A percentile compares a stretch with the other conserved stretches of the same genome.
Evolutionary conservation across 805 yeast species (phyloP).

Genomic region (Cyberlindnera euphorbiae): DNA sequence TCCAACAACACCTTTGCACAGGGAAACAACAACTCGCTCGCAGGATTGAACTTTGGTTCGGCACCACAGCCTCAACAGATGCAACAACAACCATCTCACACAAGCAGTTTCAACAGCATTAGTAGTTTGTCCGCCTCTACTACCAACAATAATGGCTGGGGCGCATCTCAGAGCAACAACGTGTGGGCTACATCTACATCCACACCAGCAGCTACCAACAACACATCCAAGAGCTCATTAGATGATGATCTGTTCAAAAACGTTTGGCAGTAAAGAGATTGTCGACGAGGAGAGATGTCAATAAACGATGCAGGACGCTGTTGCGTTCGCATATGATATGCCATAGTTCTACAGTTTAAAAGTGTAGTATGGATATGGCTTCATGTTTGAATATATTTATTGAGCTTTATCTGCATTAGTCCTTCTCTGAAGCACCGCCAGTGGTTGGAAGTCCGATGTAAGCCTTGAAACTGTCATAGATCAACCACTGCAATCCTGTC

Average conservation of each 20-base stretch:
- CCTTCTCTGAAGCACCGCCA: conserved; percentile 40
- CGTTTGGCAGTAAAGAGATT: conserved; percentile 47
- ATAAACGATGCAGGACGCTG: no score
- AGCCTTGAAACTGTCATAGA: conserved; percentile 96
- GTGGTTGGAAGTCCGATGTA: conserved; percentile 92
- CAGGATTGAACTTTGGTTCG: conserved; percentile 14
- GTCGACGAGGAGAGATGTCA: no score
- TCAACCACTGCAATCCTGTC: conserved; percentile 95
- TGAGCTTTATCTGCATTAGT: no score
- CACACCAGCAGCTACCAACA: not conserved
- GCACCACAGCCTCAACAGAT: conserved; percentile 1
- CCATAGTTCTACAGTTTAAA: no score
- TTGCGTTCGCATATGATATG: no score
- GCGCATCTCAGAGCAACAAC: conserved; percentile 1
- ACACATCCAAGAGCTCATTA: conserved; percentile 21
- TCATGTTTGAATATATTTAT: not conserved
- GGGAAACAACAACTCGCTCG: conserved; percentile 8
- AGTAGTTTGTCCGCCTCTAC: not conserved
- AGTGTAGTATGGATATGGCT: not conserved
- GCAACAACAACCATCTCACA: conserved; percentile 5
- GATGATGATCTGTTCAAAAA: conserved; percentile 68
- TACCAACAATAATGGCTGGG: not conserved
- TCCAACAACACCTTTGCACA: not conserved
- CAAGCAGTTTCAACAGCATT: conserved; percentile 1
- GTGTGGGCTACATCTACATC: conserved; percentile 8